A percentile compares a stretch with the other conserved stretches of the same genome.
Evolutionary conservation across 2,329 filamentous ascomycete genomes (phyloP).

Genomic region (Beauveria sp.): DNA sequence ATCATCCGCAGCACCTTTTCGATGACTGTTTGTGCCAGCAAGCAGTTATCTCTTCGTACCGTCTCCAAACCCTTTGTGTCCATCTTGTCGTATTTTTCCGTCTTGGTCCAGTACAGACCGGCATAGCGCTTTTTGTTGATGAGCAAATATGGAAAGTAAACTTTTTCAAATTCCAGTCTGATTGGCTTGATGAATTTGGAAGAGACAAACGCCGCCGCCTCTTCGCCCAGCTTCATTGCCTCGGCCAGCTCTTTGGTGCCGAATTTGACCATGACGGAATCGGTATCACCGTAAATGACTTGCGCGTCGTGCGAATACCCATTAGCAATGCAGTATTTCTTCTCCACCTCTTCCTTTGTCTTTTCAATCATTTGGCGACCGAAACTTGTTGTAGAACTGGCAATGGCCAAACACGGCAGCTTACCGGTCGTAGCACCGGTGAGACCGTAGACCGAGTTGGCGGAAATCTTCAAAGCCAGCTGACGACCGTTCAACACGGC

Average conservation of each 20-base stretch:
- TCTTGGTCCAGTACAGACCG: slow-evolving; percentile 93
- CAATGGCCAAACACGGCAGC: slow-evolving; percentile 87
- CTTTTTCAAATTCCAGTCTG: slow-evolving; percentile 98
- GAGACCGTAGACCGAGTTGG: slow-evolving; percentile 95
- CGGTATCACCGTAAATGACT: slow-evolving; percentile 97
- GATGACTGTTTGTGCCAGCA: slow-evolving; percentile 92
- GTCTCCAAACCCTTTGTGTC: slow-evolving; percentile 99
- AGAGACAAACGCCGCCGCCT: slow-evolving; percentile 83
- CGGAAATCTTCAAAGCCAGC: slow-evolving; percentile 89
- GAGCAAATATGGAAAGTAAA: slow-evolving; percentile 93
- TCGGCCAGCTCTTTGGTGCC: slow-evolving; percentile 79
- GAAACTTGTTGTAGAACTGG: slow-evolving; percentile 93
- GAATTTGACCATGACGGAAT: slow-evolving; percentile 99
- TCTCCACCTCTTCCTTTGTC: slow-evolving; percentile 92
- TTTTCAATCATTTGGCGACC: slow-evolving; percentile 98
- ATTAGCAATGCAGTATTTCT: slow-evolving; percentile 82
- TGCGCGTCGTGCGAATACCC: slow-evolving; percentile 91
- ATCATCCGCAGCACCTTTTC: slow-evolving; percentile 95
- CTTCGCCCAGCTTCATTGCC: slow-evolving; percentile 91
- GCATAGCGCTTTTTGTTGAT: slow-evolving; percentile 99
- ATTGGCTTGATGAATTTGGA: slow-evolving; percentile 92
- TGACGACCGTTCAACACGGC: slow-evolving; percentile 96
- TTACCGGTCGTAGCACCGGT: slow-evolving; percentile 96
- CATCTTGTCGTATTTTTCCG: slow-evolving; percentile 98
- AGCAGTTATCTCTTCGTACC: slow-evolving; percentile 91